A percentile compares a stretch with the other conserved stretches of the same genome.
phyloP scores from a whole-genome alignment of 2,329 filamentous ascomycete species.

The Penicillium sp. region DNA sequence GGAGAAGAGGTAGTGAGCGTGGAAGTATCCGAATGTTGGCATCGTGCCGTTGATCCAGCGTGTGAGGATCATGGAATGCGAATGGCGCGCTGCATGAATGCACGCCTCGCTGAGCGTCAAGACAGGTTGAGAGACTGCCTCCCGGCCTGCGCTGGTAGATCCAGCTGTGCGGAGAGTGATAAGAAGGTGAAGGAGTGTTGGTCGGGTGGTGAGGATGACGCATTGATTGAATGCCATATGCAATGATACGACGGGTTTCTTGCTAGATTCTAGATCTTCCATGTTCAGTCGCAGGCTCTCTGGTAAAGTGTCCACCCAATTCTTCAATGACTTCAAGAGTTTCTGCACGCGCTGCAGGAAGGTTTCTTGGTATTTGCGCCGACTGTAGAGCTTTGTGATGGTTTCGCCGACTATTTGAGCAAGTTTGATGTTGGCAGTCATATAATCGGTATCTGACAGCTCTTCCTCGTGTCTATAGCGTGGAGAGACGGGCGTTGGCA shows the following conservation, averaged over 20 bases:
- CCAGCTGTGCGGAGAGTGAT: constrained; percentile 32
- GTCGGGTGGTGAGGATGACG: constrained; percentile 41
- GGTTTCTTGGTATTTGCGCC: constrained; percentile 37
- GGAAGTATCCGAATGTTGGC: constrained; percentile 42
- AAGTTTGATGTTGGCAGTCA: constrained; percentile 40
- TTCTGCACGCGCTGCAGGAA: constrained; percentile 44
- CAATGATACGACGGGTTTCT: constrained; percentile 34
- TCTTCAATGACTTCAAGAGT: constrained; percentile 39
- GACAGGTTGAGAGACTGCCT: constrained; percentile 39
- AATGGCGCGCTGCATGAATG: constrained; percentile 40
- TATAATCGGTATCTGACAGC: constrained; percentile 38
- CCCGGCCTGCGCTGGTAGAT: constrained; percentile 1
- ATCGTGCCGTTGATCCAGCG: constrained; percentile 42
- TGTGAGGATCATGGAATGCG: constrained; percentile 38
- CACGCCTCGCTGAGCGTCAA: constrained; percentile 40
- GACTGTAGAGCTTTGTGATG: constrained; percentile 36
- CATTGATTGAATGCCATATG: constrained; percentile 45
- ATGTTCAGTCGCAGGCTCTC: constrained; percentile 35
- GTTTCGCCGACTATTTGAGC: constrained; percentile 40
- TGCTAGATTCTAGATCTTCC: constrained; percentile 34
- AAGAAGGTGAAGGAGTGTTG: constrained; percentile 42
- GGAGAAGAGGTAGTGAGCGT: constrained; percentile 43
- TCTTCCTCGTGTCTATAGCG: constrained; percentile 35
- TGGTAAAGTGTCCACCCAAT: constrained; percentile 41
- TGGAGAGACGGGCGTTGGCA: constrained; percentile 36